Percentiles rank a stretch among this genome's conserved stretches.
Conservation (phyloP, 1,284 basidiomycete genomes). For the Papiliotrema laurentii region DNA sequence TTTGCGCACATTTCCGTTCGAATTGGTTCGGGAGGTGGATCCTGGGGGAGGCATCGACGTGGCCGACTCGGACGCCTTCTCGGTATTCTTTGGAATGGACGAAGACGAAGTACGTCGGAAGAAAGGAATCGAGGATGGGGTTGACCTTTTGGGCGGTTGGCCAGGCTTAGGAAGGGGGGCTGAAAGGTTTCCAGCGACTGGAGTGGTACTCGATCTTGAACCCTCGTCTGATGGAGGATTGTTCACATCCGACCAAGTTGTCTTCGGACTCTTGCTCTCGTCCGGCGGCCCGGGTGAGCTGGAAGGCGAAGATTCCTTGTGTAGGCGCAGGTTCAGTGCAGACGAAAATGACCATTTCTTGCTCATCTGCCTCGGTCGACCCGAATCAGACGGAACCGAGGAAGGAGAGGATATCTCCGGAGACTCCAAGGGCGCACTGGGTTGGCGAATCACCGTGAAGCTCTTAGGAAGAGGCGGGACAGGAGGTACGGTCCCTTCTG, state of each 20-base stretch:
- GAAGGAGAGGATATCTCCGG: slow-evolving; percentile 3
- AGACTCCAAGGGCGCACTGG: slow-evolving; percentile 6
- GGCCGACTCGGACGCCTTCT: slow-evolving; percentile 18
- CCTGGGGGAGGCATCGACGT: slow-evolving; percentile 15
- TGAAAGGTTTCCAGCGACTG: slow-evolving; percentile 14
- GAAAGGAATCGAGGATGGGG: slow-evolving; percentile 92
- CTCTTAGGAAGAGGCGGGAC: slow-evolving; percentile 96
- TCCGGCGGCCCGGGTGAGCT: slow-evolving; percentile 12
- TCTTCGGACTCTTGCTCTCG: slow-evolving; percentile 15
- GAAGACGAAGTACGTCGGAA: slow-evolving; percentile 89
- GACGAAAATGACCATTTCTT: slow-evolving; percentile 97
- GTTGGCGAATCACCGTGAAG: slow-evolving; percentile 58
- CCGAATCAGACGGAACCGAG: not conserved
- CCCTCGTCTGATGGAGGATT: slow-evolving; percentile 6
- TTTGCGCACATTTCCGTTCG: slow-evolving; percentile 29
- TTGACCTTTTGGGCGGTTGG: slow-evolving; percentile 57
- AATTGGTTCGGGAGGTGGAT: slow-evolving; percentile 15
- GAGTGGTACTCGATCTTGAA: slow-evolving; percentile 21
- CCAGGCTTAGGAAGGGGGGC: slow-evolving; percentile 27
- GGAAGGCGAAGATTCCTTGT: slow-evolving; percentile 33
- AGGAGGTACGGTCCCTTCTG: slow-evolving; percentile 86
- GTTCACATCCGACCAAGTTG: slow-evolving; percentile 31
- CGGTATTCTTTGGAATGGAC: slow-evolving; percentile 67
- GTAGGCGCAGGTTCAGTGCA: slow-evolving; percentile 73
- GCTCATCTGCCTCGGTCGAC: slow-evolving; percentile 46